A percentile compares a stretch with the other conserved stretches of the same genome.
These are phyloP conservation scores for Saturnispora diversa DNA, from an alignment of 805 yeast genomes.

Conservation along the genomic window DNA sequence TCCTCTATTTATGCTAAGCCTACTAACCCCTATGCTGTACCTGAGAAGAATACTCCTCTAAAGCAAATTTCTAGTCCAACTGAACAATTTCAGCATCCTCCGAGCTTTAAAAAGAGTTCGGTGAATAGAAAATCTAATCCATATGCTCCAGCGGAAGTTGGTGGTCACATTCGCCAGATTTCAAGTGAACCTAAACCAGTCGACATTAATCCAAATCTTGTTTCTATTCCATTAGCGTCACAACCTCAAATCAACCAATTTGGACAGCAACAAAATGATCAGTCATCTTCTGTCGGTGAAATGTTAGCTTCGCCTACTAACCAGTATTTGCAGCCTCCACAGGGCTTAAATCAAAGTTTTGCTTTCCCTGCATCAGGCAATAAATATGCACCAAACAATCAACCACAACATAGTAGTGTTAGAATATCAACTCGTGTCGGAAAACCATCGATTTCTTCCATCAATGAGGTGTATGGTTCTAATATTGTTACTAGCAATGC, in stretches of 20 bases:
- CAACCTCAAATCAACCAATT: slow-evolving; percentile 1
- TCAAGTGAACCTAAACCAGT: slow-evolving; percentile 18
- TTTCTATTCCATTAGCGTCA: slow-evolving; percentile 24
- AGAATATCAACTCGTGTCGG: slow-evolving; percentile 8
- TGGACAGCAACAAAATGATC: not conserved
- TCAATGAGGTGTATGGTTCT: slow-evolving; percentile 17
- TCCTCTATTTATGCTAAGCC: slow-evolving; percentile 7
- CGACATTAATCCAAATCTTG: slow-evolving; percentile 23
- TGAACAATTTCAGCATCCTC: too few species aligned
- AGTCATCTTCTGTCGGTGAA: too few species aligned
- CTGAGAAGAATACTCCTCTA: slow-evolving; percentile 1
- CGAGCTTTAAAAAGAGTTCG: too few species aligned
- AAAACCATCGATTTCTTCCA: slow-evolving; percentile 13
- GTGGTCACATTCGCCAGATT: slow-evolving; percentile 26
- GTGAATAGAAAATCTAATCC: slow-evolving; percentile 25
- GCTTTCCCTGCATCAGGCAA: slow-evolving; percentile 2
- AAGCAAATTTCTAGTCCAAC: too few species aligned
- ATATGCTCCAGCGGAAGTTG: slow-evolving; percentile 27
- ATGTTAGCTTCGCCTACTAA: slow-evolving; percentile 2
- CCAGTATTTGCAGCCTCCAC: not conserved
- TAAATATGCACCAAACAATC: slow-evolving; percentile 6
- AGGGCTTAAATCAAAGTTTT: not conserved
- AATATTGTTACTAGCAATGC: slow-evolving; percentile 13
- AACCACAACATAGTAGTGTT: not conserved
- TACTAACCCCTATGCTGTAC: slow-evolving; percentile 29